Evolutionary conservation across 768 basidiomycete species (phyloP), one percentile per base, ranked within the genome.

Genomic region (Pulveroboletus ravenelii): DNA sequence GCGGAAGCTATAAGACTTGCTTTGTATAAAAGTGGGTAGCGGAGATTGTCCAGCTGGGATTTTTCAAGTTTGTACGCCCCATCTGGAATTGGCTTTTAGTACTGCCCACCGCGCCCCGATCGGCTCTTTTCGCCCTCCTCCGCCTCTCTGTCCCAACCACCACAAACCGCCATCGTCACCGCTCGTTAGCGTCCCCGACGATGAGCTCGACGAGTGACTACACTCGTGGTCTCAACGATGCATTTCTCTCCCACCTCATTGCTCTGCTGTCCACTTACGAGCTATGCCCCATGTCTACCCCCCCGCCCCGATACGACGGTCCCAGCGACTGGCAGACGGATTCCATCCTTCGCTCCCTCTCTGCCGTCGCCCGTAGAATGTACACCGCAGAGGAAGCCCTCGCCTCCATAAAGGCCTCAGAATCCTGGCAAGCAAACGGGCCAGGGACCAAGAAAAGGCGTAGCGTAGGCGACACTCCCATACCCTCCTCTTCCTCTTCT

Each of bases 211-310:
- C 60, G 41, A 50, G 31, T 47, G 65, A 67, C 40, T 53, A 56
- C 37, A 39, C 25, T 31, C 58, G 49, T 20, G 53, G 55, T 45
- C 53, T 51, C 14, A 52, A 63, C 14, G 70, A 72, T 55, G 70
- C 70, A 10, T 81, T 81, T 56, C 53, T 78, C 39, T 71, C 75
- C 1, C 78, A 84, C 60, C 78, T 84, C 42, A 72, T 81, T 53
- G 75, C 79, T 20, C 65, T 82, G 8, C 69, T 84, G 27, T 82
- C 82, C 15, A 67, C 80, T 10, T 84, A 81, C 60, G 80, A 83
- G 52, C 73, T 78, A 41, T 78, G 78, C 42, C 78, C 78, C 18
- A 61, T 68, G 54, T 70, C 74, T 13, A 70, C 73, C n/a, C 78
- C 81, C 36, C 66, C 72, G 52, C 80, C 81, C 30, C 71, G 71